Conservation (phyloP, 1,284 basidiomycete genomes). For the Rhodotorula mucilaginosa region DNA sequence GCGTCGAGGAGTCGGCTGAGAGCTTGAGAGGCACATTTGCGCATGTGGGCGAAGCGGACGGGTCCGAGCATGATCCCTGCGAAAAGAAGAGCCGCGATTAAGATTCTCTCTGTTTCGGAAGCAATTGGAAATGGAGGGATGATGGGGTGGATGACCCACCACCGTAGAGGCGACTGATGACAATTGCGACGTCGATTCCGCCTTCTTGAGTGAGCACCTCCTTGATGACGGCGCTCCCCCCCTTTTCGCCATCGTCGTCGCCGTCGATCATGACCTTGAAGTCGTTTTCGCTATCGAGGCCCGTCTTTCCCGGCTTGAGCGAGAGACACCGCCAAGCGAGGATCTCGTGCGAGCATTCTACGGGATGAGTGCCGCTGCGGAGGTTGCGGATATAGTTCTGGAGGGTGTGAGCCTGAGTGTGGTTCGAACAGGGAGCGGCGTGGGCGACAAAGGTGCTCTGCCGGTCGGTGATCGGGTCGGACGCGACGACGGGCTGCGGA, state of each 20-base stretch:
- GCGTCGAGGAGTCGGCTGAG: slow-evolving; percentile 63
- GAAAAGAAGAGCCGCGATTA: too few relatives aligned
- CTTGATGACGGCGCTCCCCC: slow-evolving; percentile 63
- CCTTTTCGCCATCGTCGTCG: slow-evolving; percentile 69
- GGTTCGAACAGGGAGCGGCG: slow-evolving; percentile 19
- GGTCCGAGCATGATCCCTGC: slow-evolving; percentile 65
- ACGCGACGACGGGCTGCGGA: slow-evolving; percentile 18
- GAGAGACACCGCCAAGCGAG: slow-evolving; percentile 71
- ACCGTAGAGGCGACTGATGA: slow-evolving; percentile 68
- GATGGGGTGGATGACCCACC: slow-evolving; percentile 40
- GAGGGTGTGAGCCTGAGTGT: slow-evolving; percentile 7
- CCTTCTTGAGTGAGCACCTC: slow-evolving; percentile 68
- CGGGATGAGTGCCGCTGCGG: slow-evolving; percentile 12
- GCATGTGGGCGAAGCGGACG: slow-evolving; percentile 72
- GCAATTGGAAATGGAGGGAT: not conserved
- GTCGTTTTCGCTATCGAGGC: slow-evolving; percentile 67
- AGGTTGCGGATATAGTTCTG: slow-evolving; percentile 22
- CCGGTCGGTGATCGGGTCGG: slow-evolving; percentile 37
- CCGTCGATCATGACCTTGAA: slow-evolving; percentile 63
- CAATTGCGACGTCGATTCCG: slow-evolving; percentile 61
- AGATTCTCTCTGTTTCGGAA: not conserved
- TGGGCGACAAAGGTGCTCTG: slow-evolving; percentile 33
- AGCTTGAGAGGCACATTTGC: slow-evolving; percentile 68
- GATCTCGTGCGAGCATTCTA: slow-evolving; percentile 64
- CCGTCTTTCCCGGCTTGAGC: slow-evolving; percentile 63